Evolutionary conservation across 2,329 filamentous ascomycete species (phyloP).

Genomic region (Cladorrhinum sp.): DNA sequence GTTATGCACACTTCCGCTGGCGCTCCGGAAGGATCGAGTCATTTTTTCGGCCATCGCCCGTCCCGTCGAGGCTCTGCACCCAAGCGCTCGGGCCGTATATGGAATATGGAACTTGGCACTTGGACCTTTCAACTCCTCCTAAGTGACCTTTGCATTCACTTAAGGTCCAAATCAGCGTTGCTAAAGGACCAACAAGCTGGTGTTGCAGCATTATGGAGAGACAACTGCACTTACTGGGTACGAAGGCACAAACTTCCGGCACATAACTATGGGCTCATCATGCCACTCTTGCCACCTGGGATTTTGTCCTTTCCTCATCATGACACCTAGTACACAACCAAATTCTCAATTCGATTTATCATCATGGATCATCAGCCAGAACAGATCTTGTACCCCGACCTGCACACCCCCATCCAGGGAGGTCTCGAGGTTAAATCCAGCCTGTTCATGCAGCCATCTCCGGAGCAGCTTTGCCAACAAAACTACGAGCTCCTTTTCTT

Average conservation of each 20-base stretch:
- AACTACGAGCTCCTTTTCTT: background rate
- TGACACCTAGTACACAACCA: background rate
- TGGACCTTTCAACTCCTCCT: background rate
- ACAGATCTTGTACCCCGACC: background rate
- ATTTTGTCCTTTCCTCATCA: background rate
- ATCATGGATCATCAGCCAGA: background rate
- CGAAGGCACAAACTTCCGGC: too few species aligned
- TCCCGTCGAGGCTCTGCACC: background rate
- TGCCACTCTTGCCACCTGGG: background rate
- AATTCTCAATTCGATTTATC: background rate
- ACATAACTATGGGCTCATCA: background rate
- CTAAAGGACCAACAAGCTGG: background rate
- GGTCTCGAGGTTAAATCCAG: background rate
- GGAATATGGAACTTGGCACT: background rate
- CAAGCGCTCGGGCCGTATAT: background rate
- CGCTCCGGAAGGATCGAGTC: background rate
- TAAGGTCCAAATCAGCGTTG: background rate
- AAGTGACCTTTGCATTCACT: background rate
- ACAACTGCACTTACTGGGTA: background rate
- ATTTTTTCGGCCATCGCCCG: background rate
- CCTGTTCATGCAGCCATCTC: background rate
- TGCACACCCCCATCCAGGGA: background rate
- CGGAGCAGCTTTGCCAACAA: background rate
- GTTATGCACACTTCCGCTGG: background rate
- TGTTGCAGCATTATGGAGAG: background rate